phyloP scores from a whole-genome alignment of 495 filamentous ascomycete species.

The Aspergillus nidulans region DNA sequence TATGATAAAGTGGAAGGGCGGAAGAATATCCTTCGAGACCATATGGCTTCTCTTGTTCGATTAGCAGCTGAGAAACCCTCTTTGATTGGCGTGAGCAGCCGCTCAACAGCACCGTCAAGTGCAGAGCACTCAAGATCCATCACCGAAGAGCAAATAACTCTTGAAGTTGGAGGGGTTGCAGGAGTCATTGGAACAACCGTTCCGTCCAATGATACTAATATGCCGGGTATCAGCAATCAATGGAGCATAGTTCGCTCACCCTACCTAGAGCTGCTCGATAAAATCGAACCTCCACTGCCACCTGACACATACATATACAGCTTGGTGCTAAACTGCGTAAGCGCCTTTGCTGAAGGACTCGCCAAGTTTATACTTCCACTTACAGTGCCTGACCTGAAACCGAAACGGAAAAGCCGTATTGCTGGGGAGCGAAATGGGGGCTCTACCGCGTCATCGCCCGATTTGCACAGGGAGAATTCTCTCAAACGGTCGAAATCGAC shows the following conservation, averaged over 20 bases:
- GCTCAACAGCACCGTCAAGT: slow-evolving; percentile 69
- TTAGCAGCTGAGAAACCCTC: slow-evolving; percentile 85
- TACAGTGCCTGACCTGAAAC: slow-evolving; percentile 61
- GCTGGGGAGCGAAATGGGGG: slow-evolving; percentile 32
- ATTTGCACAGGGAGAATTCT: slow-evolving; percentile 34
- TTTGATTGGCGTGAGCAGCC: slow-evolving; percentile 79
- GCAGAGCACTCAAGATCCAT: slow-evolving; percentile 39
- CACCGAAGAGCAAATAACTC: slow-evolving; percentile 71
- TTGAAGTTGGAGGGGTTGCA: slow-evolving; percentile 82
- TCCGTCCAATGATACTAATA: slow-evolving; percentile 57
- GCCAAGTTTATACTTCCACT: slow-evolving; percentile 90
- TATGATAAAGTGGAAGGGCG: slow-evolving; percentile 71
- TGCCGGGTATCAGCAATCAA: slow-evolving; percentile 73
- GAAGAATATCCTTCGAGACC: slow-evolving; percentile 72
- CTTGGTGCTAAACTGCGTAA: slow-evolving; percentile 82
- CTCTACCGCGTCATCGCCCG: slow-evolving; percentile 36
- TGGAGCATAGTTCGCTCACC: slow-evolving; percentile 87
- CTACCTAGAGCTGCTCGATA: slow-evolving; percentile 93
- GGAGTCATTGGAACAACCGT: slow-evolving; percentile 81
- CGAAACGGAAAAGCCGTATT: slow-evolving; percentile 49
- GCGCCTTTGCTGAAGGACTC: slow-evolving; percentile 80
- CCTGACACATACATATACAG: slow-evolving; percentile 94
- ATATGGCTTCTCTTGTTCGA: slow-evolving; percentile 79
- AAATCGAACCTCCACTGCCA: slow-evolving; percentile 72
- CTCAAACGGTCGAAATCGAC: slow-evolving; percentile 28